Percentiles rank a stretch among this genome's conserved stretches.
phyloP scores from a whole-genome alignment of 768 basidiomycete genomes.

The Macrolepiota fuliginosa region DNA sequence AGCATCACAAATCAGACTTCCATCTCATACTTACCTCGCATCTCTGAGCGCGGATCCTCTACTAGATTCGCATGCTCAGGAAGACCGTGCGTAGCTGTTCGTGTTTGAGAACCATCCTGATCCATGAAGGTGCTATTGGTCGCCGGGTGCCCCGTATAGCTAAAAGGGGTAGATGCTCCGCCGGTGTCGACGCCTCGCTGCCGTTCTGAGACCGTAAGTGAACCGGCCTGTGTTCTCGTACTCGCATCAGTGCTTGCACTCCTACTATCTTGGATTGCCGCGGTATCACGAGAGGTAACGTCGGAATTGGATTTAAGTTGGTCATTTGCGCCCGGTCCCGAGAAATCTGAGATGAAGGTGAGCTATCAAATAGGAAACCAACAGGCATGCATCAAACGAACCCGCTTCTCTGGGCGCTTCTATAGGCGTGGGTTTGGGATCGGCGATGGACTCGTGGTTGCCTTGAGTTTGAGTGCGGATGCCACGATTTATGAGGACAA shows the following conservation, averaged over 20 bases:
- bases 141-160: background rate
- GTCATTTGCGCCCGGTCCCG: background rate
- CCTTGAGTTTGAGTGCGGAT: background rate
- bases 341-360: background rate
- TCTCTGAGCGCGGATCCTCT: background rate
- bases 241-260: background rate
- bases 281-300: background rate
- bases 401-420: background rate
- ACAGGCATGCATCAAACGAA: background rate
- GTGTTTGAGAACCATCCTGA: background rate
- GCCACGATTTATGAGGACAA: constrained; percentile 11
- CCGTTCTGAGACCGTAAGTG: background rate
- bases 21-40: background rate
- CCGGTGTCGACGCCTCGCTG: background rate
- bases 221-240: constrained; percentile 4
- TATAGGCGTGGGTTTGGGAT: background rate
- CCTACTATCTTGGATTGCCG: background rate
- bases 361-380: background rate
- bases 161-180: background rate
- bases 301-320: background rate
- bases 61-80: background rate
- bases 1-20: background rate
- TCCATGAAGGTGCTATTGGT: background rate
- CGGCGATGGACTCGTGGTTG: background rate
- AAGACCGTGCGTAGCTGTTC: background rate